Evolutionary conservation across 2,329 filamentous ascomycete genomes (phyloP).

Genomic region (Ophiostoma sp.): DNA sequence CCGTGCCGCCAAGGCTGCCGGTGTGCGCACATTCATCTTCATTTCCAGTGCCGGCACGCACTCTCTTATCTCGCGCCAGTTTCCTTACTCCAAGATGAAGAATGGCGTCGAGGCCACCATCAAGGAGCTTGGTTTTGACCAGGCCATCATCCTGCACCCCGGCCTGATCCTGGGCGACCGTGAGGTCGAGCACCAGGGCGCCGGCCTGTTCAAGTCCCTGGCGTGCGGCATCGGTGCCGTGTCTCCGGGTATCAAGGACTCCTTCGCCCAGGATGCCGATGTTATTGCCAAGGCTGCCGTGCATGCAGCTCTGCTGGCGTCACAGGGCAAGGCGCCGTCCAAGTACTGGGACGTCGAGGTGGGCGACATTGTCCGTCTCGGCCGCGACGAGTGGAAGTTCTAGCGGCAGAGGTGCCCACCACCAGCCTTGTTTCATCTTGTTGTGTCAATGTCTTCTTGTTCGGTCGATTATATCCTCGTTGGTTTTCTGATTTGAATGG

Average conservation of each 20-base stretch:
- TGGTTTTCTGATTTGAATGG: background rate
- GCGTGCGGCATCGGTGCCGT: slow-evolving; percentile 53
- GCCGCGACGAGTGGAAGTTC: slow-evolving; percentile 52
- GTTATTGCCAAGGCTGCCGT: slow-evolving; percentile 66
- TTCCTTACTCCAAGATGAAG: slow-evolving; percentile 67
- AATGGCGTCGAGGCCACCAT: slow-evolving; percentile 77
- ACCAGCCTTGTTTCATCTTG: background rate
- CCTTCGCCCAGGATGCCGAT: slow-evolving; percentile 66
- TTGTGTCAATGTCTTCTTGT: background rate
- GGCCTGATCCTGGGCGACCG: slow-evolving; percentile 70
- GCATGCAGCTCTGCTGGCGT: slow-evolving; percentile 52
- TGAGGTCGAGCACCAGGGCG: slow-evolving; percentile 54
- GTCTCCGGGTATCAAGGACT: slow-evolving; percentile 54
- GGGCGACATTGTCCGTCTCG: slow-evolving; percentile 61
- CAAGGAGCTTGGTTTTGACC: slow-evolving; percentile 66
- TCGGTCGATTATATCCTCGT: background rate
- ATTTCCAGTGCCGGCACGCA: slow-evolving; percentile 56
- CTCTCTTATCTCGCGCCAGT: slow-evolving; percentile 38
- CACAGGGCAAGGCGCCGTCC: slow-evolving; percentile 53
- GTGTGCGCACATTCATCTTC: slow-evolving; percentile 70
- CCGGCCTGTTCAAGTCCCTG: slow-evolving; percentile 52
- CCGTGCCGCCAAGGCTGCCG: slow-evolving; percentile 65
- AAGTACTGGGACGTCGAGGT: slow-evolving; percentile 58
- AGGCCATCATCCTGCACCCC: slow-evolving; percentile 67
- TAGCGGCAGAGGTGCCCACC: background rate